phyloP scores from a whole-genome alignment of 768 basidiomycete species.

The Mycena kentingensis region DNA sequence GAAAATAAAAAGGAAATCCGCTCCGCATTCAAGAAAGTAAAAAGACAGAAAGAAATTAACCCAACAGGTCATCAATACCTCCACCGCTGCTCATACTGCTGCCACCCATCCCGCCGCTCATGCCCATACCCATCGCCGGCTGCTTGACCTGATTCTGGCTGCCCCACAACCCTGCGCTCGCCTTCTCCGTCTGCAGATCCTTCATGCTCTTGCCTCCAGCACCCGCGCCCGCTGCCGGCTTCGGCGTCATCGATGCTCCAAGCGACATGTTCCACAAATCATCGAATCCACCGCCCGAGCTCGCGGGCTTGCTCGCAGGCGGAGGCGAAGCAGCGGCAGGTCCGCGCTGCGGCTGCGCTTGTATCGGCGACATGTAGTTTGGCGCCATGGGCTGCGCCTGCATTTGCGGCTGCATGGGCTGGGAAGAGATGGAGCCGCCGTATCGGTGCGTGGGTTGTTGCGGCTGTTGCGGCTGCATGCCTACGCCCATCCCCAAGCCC shows the following conservation, averaged over 20 bases:
- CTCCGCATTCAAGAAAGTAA: not conserved
- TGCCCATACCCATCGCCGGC: slow-evolving; percentile 16
- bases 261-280: slow-evolving; percentile 88
- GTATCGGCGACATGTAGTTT: slow-evolving; percentile 21
- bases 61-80: not conserved
- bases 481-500: slow-evolving; percentile 16
- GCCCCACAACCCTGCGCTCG: slow-evolving; percentile 81
- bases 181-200: slow-evolving; percentile 88
- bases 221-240: slow-evolving; percentile 35
- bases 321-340: slow-evolving; percentile 28
- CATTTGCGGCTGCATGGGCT: slow-evolving; percentile 30
- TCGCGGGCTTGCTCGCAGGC: slow-evolving; percentile 42
- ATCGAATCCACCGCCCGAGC: slow-evolving; percentile 65
- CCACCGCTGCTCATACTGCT: not conserved
- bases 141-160: slow-evolving; percentile 18
- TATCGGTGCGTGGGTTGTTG: slow-evolving; percentile 22
- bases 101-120: slow-evolving; percentile 6
- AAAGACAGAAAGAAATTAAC: not conserved
- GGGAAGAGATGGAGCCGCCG: slow-evolving; percentile 27
- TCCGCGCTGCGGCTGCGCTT: slow-evolving; percentile 4
- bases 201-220: slow-evolving; percentile 74
- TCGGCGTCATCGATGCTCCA: slow-evolving; percentile 43
- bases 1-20: too few relatives aligned
- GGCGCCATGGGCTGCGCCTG: slow-evolving; percentile 21
- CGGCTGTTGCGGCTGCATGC: slow-evolving; percentile 30